phyloP scores from a whole-genome alignment of 2,329 filamentous ascomycete genomes.

The Hymenoscyphus repandus region DNA sequence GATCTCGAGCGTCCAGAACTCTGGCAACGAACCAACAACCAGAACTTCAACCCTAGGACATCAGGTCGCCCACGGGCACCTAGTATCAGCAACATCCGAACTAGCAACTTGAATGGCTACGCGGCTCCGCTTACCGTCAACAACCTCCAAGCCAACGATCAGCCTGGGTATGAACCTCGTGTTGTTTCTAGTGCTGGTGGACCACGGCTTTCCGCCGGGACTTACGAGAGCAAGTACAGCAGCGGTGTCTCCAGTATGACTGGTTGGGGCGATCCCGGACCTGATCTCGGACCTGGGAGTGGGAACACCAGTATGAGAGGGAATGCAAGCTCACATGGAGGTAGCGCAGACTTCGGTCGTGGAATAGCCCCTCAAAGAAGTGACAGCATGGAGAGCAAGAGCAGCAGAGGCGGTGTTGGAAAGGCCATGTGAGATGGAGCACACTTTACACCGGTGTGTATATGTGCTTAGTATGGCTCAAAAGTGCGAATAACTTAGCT shows the following conservation, averaged over 20 bases:
- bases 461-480: no score
- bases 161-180: neutral
- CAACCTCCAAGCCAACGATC: neutral
- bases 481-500: no score
- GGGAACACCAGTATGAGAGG: conserved; percentile 16
- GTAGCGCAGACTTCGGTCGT: conserved; percentile 10
- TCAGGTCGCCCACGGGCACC: conserved; percentile 4
- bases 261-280: conserved; percentile 50
- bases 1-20: conserved; percentile 54
- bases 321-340: conserved; percentile 14
- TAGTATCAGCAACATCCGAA: conserved; percentile 2
- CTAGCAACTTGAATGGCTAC: conserved; percentile 1
- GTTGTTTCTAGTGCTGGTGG: neutral
- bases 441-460: no score
- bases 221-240: conserved; percentile 25
- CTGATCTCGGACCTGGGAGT: conserved; percentile 43
- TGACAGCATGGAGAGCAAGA: conserved; percentile 5
- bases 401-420: conserved; percentile 21
- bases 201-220: neutral
- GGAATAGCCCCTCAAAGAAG: neutral
- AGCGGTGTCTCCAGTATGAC: conserved; percentile 21
- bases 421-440: conserved; percentile 20
- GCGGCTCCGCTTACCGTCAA: conserved; percentile 5
- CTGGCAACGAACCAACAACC: conserved; percentile 24
- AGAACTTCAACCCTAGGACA: neutral